A percentile compares a stretch with the other conserved stretches of the same genome.
Conservation (phyloP, 768 basidiomycete species). For the Kwoniella dejecticola region DNA sequence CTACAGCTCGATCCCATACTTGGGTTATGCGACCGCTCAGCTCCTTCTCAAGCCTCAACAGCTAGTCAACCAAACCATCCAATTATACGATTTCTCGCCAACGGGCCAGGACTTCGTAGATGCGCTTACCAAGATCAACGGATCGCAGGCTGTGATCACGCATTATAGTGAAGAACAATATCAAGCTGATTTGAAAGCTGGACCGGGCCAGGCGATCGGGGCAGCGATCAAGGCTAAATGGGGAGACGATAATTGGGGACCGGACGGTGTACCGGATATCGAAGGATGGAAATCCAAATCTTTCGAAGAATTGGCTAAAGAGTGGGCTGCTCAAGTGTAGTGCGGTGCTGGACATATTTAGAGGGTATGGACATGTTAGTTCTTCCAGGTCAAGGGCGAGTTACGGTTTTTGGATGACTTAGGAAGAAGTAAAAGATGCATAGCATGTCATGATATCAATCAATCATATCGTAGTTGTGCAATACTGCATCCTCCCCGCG, state of each 20-base stretch:
- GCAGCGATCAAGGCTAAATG: constrained; percentile 14
- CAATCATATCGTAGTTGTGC: no score
- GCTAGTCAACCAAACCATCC: not conserved
- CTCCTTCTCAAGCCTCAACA: not conserved
- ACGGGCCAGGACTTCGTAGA: constrained; percentile 14
- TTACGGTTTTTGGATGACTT: no score
- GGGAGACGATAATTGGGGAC: constrained; percentile 8
- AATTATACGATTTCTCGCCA: constrained; percentile 4
- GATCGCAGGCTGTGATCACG: constrained; percentile 1
- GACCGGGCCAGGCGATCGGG: not conserved
- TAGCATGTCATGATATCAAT: no score
- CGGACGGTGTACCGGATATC: not conserved
- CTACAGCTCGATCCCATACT: constrained; percentile 4
- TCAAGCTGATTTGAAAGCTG: not conserved
- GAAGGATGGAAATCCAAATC: constrained; percentile 7
- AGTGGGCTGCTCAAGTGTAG: not conserved
- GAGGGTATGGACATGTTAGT: no score
- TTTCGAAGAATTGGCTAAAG: constrained; percentile 1
- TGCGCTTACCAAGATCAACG: constrained; percentile 12
- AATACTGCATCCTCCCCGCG: no score
- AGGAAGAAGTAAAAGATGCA: no score
- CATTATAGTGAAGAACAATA: constrained; percentile 12
- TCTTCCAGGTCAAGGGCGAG: no score
- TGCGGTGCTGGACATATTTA: no score
- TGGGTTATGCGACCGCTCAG: constrained; percentile 5